Base-by-base conservation (phyloP, 306 rosid genomes). In the Argentina anserina region DNA sequence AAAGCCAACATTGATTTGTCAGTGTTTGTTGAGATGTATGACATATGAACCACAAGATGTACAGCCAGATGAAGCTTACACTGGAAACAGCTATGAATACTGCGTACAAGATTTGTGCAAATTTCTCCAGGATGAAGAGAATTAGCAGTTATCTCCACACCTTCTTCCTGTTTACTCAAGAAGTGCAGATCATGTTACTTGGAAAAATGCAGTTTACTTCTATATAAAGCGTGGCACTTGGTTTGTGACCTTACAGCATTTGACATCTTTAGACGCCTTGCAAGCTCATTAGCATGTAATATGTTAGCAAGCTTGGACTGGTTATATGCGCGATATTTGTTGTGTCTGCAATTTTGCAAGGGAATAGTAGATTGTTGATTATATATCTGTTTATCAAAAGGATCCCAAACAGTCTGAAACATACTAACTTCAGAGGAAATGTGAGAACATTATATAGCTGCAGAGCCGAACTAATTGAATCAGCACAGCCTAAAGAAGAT, bases 281-380 rank as follows among this genome's bases (percentile, higher is more conserved):
- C 40, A 66, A 93, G 97, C 82, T 90, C 93, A 33, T 83, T 87
- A 29, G 96, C 90, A 70, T 93, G 96, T 75, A 93, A 77, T 68
- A 89, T 77, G 72, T 93, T 90, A 26, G 96, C 82, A 65, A 93
- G 96, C 82, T 93, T 93, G 64, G 97, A 89, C 71, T 89, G 97
- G 52, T 87, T 89, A 86, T 90, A 90, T 50, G 96, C 96, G 42
- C 0, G 71, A 68, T 67, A 56, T 73, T 83, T 70, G 76, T 39
- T 61, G 81, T 85, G 87, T 66, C 98, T 90, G 84, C 37, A 76
- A 69, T 8, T 20, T 50, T 20, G 23, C 56, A 46, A 46, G 52
- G 4, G 7, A 46, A 46, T 18, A 46, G 6, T 6, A 49, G 10
- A 20, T 49, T 2, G 3, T 8, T 18, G 23, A 18, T 20, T 42